Evolutionary conservation across 1,284 basidiomycete genomes (phyloP).

Genomic region (Microstroma glucosiphilum): DNA sequence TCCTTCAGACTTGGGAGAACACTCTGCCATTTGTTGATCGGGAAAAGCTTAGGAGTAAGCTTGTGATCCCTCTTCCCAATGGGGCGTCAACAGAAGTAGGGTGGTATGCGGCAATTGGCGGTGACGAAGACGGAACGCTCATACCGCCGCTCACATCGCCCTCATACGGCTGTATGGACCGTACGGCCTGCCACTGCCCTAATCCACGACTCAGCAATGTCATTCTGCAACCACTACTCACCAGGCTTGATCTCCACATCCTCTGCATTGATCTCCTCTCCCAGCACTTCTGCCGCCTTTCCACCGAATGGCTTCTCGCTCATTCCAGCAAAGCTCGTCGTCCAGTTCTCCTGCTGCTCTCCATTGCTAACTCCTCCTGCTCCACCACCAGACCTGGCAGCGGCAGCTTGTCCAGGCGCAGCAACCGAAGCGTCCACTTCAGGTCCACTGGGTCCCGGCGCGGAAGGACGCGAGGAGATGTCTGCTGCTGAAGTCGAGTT

Average conservation of each 20-base stretch:
- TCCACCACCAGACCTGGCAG: slow-evolving; percentile 15
- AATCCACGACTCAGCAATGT: neutral
- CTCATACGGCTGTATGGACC: neutral
- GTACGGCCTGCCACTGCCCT: neutral
- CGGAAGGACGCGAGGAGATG: slow-evolving; percentile 30
- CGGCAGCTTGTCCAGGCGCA: slow-evolving; percentile 17
- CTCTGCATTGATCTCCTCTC: slow-evolving; percentile 66
- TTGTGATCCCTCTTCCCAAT: too few relatives aligned
- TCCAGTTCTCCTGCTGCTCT: slow-evolving; percentile 61
- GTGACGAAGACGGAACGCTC: too few relatives aligned
- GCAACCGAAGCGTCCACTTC: slow-evolving; percentile 25
- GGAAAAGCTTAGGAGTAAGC: too few relatives aligned
- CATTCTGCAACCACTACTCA: slow-evolving; percentile 9
- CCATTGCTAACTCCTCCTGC: slow-evolving; percentile 8
- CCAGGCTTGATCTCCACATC: slow-evolving; percentile 91
- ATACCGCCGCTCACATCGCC: too few relatives aligned
- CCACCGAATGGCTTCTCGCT: slow-evolving; percentile 70
- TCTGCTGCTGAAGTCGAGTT: slow-evolving; percentile 32
- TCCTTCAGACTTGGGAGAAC: neutral
- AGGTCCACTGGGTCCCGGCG: slow-evolving; percentile 17
- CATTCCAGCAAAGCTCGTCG: slow-evolving; percentile 75
- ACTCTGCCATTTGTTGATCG: too few relatives aligned
- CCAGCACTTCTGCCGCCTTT: slow-evolving; percentile 67
- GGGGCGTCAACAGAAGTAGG: too few relatives aligned
- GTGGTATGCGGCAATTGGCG: too few relatives aligned